Conservation (phyloP, 73 alveolate genomes). For the Durusdinium trenchii region DNA sequence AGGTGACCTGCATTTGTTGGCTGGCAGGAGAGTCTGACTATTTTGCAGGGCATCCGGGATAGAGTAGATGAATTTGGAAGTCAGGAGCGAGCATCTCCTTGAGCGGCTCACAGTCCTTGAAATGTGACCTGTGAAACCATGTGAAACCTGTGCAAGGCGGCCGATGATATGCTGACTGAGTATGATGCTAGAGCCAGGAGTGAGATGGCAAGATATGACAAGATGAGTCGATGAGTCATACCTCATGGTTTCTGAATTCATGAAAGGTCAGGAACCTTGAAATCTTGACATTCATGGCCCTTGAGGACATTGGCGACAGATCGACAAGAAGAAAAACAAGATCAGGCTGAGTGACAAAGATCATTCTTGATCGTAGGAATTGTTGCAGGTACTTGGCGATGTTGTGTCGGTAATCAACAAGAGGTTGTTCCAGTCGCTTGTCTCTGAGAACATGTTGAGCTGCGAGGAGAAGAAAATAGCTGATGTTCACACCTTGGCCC, state of each 20-base stretch:
- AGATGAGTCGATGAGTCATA: background rate
- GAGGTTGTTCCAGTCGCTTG: no score
- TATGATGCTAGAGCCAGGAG: constrained; percentile 78
- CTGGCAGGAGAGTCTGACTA: constrained; percentile 39
- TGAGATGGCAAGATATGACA: background rate
- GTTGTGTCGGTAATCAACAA: no score
- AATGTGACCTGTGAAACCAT: background rate
- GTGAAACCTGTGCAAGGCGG: constrained; percentile 4
- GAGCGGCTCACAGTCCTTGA: background rate
- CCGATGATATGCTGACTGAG: constrained; percentile 64
- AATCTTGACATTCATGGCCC: no score
- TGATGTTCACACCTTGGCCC: constrained; percentile 63
- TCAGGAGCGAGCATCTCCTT: background rate
- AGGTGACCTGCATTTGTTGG: no score
- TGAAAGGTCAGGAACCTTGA: no score
- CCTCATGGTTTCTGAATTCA: background rate
- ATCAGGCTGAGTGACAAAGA: no score
- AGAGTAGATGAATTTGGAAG: constrained; percentile 58
- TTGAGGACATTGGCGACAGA: no score
- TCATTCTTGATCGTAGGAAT: no score
- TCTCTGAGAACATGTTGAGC: no score
- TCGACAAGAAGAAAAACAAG: no score
- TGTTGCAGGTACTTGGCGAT: no score
- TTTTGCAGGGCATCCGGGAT: constrained; percentile 76
- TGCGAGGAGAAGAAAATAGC: constrained; percentile 44